Conservation (phyloP, 371 early-diverging fungal genomes). For the Nematocida minor region DNA sequence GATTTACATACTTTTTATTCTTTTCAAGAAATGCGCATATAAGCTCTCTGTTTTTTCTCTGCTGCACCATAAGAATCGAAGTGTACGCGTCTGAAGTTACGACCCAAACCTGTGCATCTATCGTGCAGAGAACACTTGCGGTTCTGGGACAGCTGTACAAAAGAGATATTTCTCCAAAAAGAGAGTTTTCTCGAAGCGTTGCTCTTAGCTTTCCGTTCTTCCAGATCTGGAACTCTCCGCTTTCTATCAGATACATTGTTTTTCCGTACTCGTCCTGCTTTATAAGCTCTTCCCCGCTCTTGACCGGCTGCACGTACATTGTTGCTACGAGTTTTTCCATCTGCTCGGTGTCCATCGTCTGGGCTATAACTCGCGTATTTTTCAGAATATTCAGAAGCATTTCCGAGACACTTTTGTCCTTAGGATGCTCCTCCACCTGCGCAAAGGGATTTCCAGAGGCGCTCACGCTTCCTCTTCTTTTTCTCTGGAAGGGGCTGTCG, state of each 20-base stretch:
- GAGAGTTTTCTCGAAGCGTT: conserved; percentile 57
- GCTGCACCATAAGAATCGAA: conserved; percentile 54
- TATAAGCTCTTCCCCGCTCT: conserved; percentile 72
- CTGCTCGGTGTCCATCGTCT: conserved; percentile 54
- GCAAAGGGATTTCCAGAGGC: conserved; percentile 31
- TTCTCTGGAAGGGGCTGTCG: not conserved
- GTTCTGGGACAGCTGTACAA: conserved; percentile 88
- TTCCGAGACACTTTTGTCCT: not conserved
- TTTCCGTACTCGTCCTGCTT: conserved; percentile 88
- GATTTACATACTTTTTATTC: conserved; percentile 16
- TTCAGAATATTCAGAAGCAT: conserved; percentile 23
- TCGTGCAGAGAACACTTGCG: conserved; percentile 74
- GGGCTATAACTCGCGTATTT: conserved; percentile 26
- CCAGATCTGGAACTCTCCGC: conserved; percentile 81
- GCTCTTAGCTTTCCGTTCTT: conserved; percentile 66
- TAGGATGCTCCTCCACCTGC: conserved; percentile 7
- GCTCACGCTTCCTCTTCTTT: conserved; percentile 44
- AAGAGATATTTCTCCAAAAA: conserved; percentile 88
- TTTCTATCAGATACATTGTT: conserved; percentile 89
- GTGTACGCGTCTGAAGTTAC: conserved; percentile 55
- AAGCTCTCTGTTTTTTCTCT: conserved; percentile 45
- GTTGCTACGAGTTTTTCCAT: conserved; percentile 58
- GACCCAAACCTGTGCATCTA: conserved; percentile 80
- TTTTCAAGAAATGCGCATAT: conserved; percentile 34
- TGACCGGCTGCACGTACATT: conserved; percentile 48